A percentile compares a stretch with the other conserved stretches of the same genome.
Evolutionary conservation across 345 rosid genomes (phyloP).

Genomic region (Lepidium sativum): DNA sequence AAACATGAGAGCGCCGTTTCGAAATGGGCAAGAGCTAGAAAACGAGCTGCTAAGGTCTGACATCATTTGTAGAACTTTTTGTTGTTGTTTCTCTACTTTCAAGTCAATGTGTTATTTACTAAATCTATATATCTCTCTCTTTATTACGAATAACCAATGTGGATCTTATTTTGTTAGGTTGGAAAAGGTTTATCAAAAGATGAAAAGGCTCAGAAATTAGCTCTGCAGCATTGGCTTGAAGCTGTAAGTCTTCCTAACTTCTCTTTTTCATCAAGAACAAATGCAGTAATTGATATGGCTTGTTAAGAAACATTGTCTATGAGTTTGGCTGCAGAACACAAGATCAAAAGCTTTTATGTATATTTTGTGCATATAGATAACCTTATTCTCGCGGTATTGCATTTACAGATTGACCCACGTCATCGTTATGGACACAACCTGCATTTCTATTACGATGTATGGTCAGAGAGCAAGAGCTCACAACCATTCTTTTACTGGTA

Average conservation of each 20-base stretch:
- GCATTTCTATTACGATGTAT: conserved; percentile 67
- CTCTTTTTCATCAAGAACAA: neutral
- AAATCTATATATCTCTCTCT: neutral
- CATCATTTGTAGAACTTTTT: neutral
- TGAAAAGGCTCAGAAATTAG: conserved; percentile 70
- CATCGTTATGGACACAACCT: conserved; percentile 94
- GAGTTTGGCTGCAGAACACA: neutral
- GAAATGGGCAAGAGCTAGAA: conserved; percentile 56
- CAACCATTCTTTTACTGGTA: conserved; percentile 81
- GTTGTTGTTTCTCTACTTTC: neutral
- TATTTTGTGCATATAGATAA: neutral
- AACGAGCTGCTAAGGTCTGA: conserved; percentile 57
- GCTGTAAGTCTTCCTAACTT: conserved; percentile 40
- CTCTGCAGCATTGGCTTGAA: conserved; percentile 81
- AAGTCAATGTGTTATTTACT: neutral
- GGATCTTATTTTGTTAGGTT: conserved; percentile 28
- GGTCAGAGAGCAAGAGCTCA: conserved; percentile 51
- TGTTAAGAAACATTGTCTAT: neutral
- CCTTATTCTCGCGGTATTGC: neutral
- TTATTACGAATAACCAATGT: neutral
- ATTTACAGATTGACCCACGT: conserved; percentile 68
- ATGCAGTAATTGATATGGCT: neutral
- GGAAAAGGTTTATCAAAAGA: conserved; percentile 68
- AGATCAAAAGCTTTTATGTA: neutral
- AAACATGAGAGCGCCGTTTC: conserved; percentile 53